A percentile compares a stretch with the other conserved stretches of the same genome.
These are phyloP conservation scores for Zygoascus hellenicus DNA, from an alignment of 1,139 yeast species.

Conservation along the genomic window DNA sequence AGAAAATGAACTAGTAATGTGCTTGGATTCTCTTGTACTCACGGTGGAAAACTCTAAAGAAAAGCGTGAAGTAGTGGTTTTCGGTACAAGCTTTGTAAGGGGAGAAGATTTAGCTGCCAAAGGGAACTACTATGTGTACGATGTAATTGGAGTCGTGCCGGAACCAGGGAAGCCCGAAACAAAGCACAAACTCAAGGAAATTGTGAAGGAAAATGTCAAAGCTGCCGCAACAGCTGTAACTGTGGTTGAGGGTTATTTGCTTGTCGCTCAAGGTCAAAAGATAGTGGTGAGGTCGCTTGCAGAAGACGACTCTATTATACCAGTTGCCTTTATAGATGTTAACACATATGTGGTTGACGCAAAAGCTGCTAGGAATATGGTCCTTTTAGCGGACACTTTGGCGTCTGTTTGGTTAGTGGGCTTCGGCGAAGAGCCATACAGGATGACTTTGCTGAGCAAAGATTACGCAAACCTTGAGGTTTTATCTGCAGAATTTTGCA, in stretches of 20 bases:
- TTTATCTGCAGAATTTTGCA: conserved; percentile 59
- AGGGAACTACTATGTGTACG: conserved; percentile 72
- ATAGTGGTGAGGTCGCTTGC: conserved; percentile 70
- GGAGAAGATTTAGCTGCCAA: conserved; percentile 80
- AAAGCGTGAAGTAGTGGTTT: conserved; percentile 62
- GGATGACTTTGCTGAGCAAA: conserved; percentile 74
- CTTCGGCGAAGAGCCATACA: conserved; percentile 86
- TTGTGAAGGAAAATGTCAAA: conserved; percentile 69
- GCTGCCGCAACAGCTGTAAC: conserved; percentile 81
- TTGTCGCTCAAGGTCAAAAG: conserved; percentile 87
- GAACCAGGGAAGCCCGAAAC: conserved; percentile 87
- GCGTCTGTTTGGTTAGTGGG: conserved; percentile 82
- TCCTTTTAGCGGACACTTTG: conserved; percentile 73
- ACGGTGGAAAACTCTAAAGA: conserved; percentile 50
- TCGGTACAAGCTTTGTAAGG: conserved; percentile 73
- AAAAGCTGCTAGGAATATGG: conserved; percentile 74
- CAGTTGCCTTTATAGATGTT: conserved; percentile 89
- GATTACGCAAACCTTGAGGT: conserved; percentile 63
- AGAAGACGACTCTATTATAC: conserved; percentile 73
- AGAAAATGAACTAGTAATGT: conserved; percentile 61
- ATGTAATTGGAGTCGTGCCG: conserved; percentile 79
- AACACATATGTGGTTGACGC: conserved; percentile 74
- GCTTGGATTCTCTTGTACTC: conserved; percentile 53
- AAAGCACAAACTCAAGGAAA: conserved; percentile 67
- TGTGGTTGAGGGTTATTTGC: conserved; percentile 77